Conservation (phyloP, 164 flowering plant species). For the Vitis amurensis region DNA sequence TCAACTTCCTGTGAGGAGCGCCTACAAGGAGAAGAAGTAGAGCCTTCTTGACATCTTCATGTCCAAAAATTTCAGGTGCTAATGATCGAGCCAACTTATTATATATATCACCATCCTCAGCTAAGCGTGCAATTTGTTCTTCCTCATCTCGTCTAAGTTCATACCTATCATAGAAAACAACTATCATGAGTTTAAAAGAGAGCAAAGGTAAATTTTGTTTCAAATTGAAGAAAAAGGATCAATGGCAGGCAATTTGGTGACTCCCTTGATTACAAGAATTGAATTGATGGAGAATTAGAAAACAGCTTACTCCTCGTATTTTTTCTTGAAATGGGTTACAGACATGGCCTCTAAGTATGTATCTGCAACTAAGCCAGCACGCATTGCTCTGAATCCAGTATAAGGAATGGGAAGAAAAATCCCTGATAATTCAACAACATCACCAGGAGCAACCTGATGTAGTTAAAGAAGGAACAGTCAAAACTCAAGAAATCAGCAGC, state of each 20-base stretch:
- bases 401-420: constrained; percentile 98
- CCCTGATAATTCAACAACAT: constrained; percentile 92
- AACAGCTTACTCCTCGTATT: constrained; percentile 92
- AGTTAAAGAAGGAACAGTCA: background rate
- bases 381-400: constrained; percentile 93
- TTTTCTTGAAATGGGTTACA: constrained; percentile 88
- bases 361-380: constrained; percentile 99
- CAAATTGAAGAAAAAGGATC: background rate
- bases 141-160: constrained; percentile 84
- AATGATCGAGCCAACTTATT: constrained; percentile 84
- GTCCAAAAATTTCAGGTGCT: constrained; percentile 99
- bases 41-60: constrained; percentile 96
- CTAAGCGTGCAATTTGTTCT: constrained; percentile 74
- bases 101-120: constrained; percentile 95
- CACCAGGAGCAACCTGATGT: constrained; percentile 93
- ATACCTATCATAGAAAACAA: constrained; percentile 49
- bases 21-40: constrained; percentile 98
- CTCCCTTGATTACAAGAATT: background rate
- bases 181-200: background rate
- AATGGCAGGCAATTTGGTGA: background rate
- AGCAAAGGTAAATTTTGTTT: background rate
- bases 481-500: background rate
- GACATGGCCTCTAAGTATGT: constrained; percentile 98
- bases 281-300: background rate
- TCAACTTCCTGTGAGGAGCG: constrained; percentile 88